Conservation (phyloP, 306 rosid genomes). For the Cajanus cajan region DNA sequence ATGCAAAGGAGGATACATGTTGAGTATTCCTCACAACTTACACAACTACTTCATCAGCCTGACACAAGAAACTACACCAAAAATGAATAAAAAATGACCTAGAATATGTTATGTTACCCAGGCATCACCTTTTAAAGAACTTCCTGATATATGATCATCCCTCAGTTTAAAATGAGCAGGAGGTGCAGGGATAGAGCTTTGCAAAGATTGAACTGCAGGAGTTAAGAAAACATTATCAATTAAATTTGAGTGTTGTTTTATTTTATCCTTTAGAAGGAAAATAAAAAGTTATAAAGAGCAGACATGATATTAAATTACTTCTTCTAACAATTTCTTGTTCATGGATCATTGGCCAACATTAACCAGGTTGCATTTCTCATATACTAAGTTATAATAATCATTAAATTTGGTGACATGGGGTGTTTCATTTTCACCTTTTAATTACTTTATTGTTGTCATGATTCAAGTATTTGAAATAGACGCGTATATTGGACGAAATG, state of each 20-base stretch:
- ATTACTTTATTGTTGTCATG: neutral
- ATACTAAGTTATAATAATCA: neutral
- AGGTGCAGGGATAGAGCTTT: conserved; percentile 95
- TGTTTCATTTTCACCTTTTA: conserved; percentile 11
- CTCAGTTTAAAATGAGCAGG: conserved; percentile 84
- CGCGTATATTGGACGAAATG: neutral
- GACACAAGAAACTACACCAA: conserved; percentile 13
- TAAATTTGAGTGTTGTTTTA: neutral
- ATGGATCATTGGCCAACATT: neutral
- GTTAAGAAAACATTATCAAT: conserved; percentile 29
- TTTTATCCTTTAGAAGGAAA: neutral
- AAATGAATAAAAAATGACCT: neutral
- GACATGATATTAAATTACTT: too few relatives aligned
- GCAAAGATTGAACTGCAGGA: conserved; percentile 72
- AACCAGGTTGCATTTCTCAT: conserved; percentile 8
- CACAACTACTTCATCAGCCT: conserved; percentile 17
- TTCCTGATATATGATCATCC: conserved; percentile 93
- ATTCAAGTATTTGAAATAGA: conserved; percentile 9
- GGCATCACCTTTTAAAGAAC: conserved; percentile 85
- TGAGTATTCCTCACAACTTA: conserved; percentile 12
- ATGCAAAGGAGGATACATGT: neutral
- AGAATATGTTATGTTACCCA: neutral
- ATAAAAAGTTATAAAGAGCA: conserved; percentile 4
- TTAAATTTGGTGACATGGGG: neutral
- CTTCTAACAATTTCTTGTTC: too few relatives aligned